Base-by-base conservation (phyloP, 768 basidiomycete species). In the Russula lepida region DNA sequence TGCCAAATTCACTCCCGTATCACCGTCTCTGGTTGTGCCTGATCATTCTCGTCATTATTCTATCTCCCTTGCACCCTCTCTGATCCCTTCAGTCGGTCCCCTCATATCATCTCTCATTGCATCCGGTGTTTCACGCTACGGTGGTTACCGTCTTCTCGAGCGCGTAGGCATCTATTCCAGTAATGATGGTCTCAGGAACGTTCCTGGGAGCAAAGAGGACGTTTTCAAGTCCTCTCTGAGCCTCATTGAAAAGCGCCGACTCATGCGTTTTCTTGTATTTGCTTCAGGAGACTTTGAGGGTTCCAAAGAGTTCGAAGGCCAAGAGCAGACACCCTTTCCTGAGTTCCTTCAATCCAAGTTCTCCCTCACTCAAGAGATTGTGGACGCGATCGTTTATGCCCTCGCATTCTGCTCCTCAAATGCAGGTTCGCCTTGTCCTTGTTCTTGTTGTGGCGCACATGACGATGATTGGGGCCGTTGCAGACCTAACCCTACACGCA, bases 241-340 rank as follows among this genome's bases (percentile, higher is more conserved):
- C 7, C 77, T 98, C 12, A 70, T 94, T 33, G 91, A 95, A 64
- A 98, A 98, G 74, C 77, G 95, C 47, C 80, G 89, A 33, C 75
- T 98, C 27, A 98, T 98, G 89, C 89, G 94, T 59, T 92, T 95
- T 68, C 74, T 98, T 49, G 80, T 86, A 66, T 94, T 92, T 69
- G 86, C 89, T 39, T 81, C 81, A 2, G 83, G 84, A 0, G 86
- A 91, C 1, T 89, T 89, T 58, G 90, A 91, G 70, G 73, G 70
- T 21, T 79, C 77, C 62, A 73, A 76, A 17, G 87, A 89, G 65
- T 68, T 88, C 2, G 72, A 79, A 69, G 81, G 81, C 6, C 80
- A 82, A 64, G 78, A 83, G 15, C 69, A 83, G 25, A 68, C 72
- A 15, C 75, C 86, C 0, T 87, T 95, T 64, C 67, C 77, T 6